Base-by-base conservation (phyloP, 257 asterid genomes). In the Ajuga chamaepitys region DNA sequence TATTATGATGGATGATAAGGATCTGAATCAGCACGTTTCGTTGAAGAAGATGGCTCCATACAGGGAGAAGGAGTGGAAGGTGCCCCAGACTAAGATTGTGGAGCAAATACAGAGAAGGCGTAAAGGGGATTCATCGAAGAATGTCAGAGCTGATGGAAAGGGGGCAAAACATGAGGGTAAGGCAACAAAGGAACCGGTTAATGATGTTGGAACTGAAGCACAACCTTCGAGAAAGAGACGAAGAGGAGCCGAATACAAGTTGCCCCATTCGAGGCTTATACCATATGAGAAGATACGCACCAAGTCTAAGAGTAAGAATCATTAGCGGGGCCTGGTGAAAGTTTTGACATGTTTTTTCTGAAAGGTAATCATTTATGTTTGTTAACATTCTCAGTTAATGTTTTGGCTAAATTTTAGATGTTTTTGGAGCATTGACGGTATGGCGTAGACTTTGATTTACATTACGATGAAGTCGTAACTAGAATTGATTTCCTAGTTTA, bases 1-100 rank as follows among this genome's bases (percentile, higher is more conserved):
- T 55, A 52, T 88, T 22, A 37, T 4, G 53, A 61, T 79, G 78
- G 95, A 88, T 55, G 95, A 91, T 26, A 84, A 78, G 68, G 96
- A 86, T 13, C 71, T 91, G 80, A 91, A 88, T 77, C 95, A 88
- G 70, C 81, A 73, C 65, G 96, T 91, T 32, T 73, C 98, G 20
- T 25, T 88, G 48, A 88, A 88, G 82, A 88, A 84, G 82, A 66
- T 91, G 68, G 94, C 96, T 3, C 89, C 97, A 4, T 91, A 91
- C 53, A 68, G 82, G 62, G 96, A 91, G n/a, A n/a, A n/a, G 75
- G 94, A 85, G 66, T 91, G 96, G 96, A 76, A 81, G 85, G 95
- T 86, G 44, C 89, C 93, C 37, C 85, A 79, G 20, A 40, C 46
- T 11, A 83, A 82, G 83, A 77, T 68, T 25, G 1, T n/a, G n/a